Percentiles rank a stretch among this genome's conserved stretches.
phyloP scores from a whole-genome alignment of 805 yeast species.

The Candida cerambycidarum region DNA sequence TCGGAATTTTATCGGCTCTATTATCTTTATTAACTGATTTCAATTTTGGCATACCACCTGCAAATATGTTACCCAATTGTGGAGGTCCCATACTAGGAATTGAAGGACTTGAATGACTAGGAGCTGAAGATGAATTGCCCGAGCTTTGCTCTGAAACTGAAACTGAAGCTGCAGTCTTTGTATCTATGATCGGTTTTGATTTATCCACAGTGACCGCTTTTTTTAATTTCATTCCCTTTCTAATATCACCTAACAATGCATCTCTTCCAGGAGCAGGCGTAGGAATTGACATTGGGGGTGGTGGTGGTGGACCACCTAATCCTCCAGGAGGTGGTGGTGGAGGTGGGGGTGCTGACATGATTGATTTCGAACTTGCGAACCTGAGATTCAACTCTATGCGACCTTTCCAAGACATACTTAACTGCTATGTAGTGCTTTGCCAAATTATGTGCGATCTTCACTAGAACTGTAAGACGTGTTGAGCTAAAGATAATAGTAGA shows the following conservation, averaged over 20 bases:
- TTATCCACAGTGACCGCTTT: slow-evolving; percentile 46
- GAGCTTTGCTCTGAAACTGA: slow-evolving; percentile 13
- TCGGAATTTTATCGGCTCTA: slow-evolving; percentile 35
- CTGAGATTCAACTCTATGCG: not conserved
- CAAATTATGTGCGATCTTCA: too few species aligned
- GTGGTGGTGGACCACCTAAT: slow-evolving; percentile 26
- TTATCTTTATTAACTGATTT: slow-evolving; percentile 42
- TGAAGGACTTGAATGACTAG: slow-evolving; percentile 13
- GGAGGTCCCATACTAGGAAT: slow-evolving; percentile 40
- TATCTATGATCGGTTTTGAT: slow-evolving; percentile 59
- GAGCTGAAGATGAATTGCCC: slow-evolving; percentile 16
- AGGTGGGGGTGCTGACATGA: slow-evolving; percentile 16
- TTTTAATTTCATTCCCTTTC: slow-evolving; percentile 50
- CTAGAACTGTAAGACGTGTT: too few species aligned
- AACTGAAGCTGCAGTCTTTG: slow-evolving; percentile 38
- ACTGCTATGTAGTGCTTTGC: too few species aligned
- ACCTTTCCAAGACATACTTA: too few species aligned
- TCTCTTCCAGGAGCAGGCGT: slow-evolving; percentile 36
- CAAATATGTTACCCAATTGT: slow-evolving; percentile 65
- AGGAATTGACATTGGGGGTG: slow-evolving; percentile 19
- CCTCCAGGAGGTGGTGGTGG: slow-evolving; percentile 19
- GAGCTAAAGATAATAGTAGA: too few species aligned
- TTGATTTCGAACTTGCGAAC: too few species aligned
- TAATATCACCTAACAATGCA: slow-evolving; percentile 74
- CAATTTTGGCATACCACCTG: slow-evolving; percentile 78